phyloP scores from a whole-genome alignment of 495 filamentous ascomycete species.

The Neurospora sp. region DNA sequence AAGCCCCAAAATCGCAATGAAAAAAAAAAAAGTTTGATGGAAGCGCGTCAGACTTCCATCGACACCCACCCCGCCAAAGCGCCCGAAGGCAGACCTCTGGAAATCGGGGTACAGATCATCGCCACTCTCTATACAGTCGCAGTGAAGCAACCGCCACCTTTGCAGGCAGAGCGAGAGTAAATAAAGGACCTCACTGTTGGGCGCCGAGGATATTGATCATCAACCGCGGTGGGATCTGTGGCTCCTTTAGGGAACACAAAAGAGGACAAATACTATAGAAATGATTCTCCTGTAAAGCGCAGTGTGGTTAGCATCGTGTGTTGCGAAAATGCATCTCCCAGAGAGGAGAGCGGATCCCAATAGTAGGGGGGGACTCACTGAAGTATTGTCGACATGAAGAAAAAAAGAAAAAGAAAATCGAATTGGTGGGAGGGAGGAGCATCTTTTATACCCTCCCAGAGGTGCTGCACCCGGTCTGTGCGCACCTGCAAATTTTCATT shows the following conservation, averaged over 20 bases:
- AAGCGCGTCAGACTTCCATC: slow-evolving; percentile 51
- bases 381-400: slow-evolving; percentile 57
- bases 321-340: neutral
- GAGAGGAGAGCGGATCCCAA: slow-evolving; percentile 7
- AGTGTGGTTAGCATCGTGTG: neutral
- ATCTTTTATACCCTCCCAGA: slow-evolving; percentile 22
- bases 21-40: slow-evolving; percentile 1
- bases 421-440: slow-evolving; percentile 6
- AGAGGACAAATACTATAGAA: slow-evolving; percentile 14
- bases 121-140: slow-evolving; percentile 33
- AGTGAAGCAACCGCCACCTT: slow-evolving; percentile 4
- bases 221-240: slow-evolving; percentile 55
- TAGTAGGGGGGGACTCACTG: slow-evolving; percentile 30
- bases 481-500: slow-evolving; percentile 29
- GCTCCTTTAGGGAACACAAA: slow-evolving; percentile 68
- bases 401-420: slow-evolving; percentile 28
- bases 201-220: slow-evolving; percentile 30
- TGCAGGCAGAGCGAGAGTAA: slow-evolving; percentile 5
- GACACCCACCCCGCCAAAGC: slow-evolving; percentile 46
- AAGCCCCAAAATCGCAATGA: neutral
- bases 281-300: slow-evolving; percentile 3
- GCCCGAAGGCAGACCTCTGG: slow-evolving; percentile 41
- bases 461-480: slow-evolving; percentile 25
- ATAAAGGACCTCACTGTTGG: slow-evolving; percentile 13
- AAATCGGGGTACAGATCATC: slow-evolving; percentile 53